These are phyloP conservation scores for Amanita polypyramis DNA, from an alignment of 768 basidiomycete species.

Conservation along the genomic window DNA sequence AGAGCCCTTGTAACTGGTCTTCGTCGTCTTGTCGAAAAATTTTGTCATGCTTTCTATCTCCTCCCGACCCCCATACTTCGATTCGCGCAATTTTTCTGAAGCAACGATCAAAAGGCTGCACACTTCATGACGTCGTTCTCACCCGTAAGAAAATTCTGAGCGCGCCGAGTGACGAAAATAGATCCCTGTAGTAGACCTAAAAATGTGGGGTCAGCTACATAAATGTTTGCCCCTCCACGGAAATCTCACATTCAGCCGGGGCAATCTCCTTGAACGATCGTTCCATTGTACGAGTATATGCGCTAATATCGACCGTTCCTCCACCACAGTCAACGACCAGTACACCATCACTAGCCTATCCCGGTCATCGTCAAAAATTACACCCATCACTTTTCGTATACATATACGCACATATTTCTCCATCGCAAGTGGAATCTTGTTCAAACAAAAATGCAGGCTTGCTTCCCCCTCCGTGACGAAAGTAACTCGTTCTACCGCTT, in stretches of 20 bases:
- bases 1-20: constrained; percentile 24
- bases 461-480: constrained; percentile 51
- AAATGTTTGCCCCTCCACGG: background rate
- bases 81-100: background rate
- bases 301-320: constrained; percentile 7
- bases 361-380: constrained; percentile 12
- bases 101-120: background rate
- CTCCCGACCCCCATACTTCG: constrained; percentile 19
- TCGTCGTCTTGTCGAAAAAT: constrained; percentile 38
- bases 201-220: constrained; percentile 21
- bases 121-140: background rate
- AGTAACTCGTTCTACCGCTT: constrained; percentile 27
- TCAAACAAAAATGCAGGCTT: constrained; percentile 39
- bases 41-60: constrained; percentile 23
- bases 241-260: background rate
- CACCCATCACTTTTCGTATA: constrained; percentile 32
- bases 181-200: background rate
- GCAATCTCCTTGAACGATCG: background rate
- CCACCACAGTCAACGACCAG: constrained; percentile 6
- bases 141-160: background rate
- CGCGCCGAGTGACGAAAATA: background rate
- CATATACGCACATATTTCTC: constrained; percentile 12
- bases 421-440: constrained; percentile 25
- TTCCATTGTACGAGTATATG: background rate
- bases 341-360: background rate